Evolutionary conservation across 192 early-diverging fungal genomes (phyloP), one percentile per base, ranked within the genome.

Genomic region (Haplosporangium gracile): DNA sequence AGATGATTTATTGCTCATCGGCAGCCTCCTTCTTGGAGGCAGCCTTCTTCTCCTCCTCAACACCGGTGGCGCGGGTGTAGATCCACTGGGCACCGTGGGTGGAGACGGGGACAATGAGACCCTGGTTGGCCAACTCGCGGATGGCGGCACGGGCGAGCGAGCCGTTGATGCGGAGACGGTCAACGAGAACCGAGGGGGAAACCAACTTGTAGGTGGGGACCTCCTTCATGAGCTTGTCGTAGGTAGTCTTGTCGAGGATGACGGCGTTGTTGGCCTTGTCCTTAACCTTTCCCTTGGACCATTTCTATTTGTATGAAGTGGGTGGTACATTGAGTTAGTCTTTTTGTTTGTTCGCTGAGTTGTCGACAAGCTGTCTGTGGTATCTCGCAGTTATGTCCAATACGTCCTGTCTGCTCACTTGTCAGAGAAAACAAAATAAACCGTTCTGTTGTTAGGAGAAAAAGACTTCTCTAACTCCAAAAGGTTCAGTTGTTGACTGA

Each of bases 261-360:
- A 99, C 98, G 89, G 96, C 93, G 95, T 99, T 99, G 96, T 99
- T 99, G 90, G 98, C 96, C 96, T 99, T 99, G 90, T 99, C 99
- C 97, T 99, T 99, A 79, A 98, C 97, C 94, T 98, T 98, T 88
- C 96, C 97, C 94, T 97, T 97, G 80, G 99, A 99, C 99, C 99
- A 99, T 96, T 99, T 99, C 98, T 97, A 85, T 65, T 29, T 22
- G 34, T 69, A 40, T 10, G 10, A 40, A 39, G 29, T 26, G 57
- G n/a, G 26, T 63, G 5, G 38, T 32, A n/a, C 22, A 39, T 16
- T 32, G n/a, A 9, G 32, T 16, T 32, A 68, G 45, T 53, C 36
- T 45, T 22, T n/a, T 65, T 42, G 11, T 43, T 20, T 70, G 22
- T 10, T 32, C 7, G 29, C 0, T 65, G 6, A 11, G 13, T 32